These are phyloP conservation scores for Botrytis hyacinthi DNA, from an alignment of 2,329 filamentous ascomycete genomes.

Conservation along the genomic window DNA sequence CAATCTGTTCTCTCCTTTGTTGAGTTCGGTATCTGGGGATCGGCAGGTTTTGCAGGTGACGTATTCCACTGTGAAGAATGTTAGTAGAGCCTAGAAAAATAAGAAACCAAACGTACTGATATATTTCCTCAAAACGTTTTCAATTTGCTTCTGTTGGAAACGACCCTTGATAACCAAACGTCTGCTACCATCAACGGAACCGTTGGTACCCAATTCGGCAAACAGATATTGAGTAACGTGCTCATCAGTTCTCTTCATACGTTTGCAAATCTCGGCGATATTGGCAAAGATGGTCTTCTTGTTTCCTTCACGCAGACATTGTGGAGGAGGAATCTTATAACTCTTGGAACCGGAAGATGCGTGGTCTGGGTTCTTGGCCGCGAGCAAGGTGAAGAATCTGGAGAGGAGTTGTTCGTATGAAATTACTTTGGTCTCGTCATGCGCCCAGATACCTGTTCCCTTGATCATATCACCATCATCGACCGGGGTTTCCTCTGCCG, in stretches of 20 bases:
- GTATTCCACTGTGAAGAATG: constrained; percentile 66
- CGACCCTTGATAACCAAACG: constrained; percentile 98
- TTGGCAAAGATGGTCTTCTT: constrained; percentile 99
- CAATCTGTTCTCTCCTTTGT: constrained; percentile 97
- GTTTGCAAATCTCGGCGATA: constrained; percentile 97
- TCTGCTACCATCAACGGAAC: constrained; percentile 89
- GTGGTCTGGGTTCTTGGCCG: constrained; percentile 96
- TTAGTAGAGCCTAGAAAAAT: constrained; percentile 28
- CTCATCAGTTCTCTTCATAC: constrained; percentile 98
- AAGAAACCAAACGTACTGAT: constrained; percentile 65
- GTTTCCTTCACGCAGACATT: constrained; percentile 99
- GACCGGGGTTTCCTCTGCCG: constrained; percentile 29
- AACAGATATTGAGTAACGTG: constrained; percentile 97
- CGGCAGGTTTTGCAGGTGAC: constrained; percentile 99
- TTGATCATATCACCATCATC: constrained; percentile 40
- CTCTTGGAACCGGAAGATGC: constrained; percentile 84
- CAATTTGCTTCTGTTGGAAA: constrained; percentile 99
- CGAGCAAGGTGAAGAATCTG: constrained; percentile 92
- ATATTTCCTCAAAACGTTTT: constrained; percentile 93
- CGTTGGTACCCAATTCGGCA: constrained; percentile 95
- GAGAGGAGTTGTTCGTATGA: constrained; percentile 81
- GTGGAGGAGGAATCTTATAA: constrained; percentile 98
- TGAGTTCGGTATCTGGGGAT: constrained; percentile 90
- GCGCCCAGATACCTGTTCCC: constrained; percentile 41
- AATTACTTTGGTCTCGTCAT: constrained; percentile 52